Conservation (phyloP, 2,329 filamentous ascomycete genomes). For the Aspergillus terreus region DNA sequence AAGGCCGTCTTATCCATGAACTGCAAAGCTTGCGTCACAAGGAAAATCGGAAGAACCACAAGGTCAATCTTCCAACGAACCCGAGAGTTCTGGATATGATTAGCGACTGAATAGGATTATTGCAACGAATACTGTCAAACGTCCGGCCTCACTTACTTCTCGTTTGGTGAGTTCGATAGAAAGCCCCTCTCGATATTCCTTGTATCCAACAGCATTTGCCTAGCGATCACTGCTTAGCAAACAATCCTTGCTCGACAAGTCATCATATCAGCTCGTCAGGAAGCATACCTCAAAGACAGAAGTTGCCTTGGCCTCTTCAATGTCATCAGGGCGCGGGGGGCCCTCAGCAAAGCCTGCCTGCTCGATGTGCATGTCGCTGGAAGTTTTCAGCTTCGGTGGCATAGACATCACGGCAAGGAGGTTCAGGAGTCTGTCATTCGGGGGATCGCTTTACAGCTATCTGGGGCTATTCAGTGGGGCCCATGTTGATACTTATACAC, state of each 20-base stretch:
- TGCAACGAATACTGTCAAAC: too few species aligned
- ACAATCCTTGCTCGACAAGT: neutral
- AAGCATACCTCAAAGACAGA: too few species aligned
- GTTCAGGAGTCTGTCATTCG: too few species aligned
- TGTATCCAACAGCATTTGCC: neutral
- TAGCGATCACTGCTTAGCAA: neutral
- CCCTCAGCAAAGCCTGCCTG: neutral
- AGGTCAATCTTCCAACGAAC: constrained; percentile 9
- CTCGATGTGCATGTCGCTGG: neutral
- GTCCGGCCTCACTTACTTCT: neutral
- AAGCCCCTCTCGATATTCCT: neutral
- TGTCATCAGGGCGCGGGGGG: too few species aligned
- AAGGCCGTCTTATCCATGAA: constrained; percentile 12
- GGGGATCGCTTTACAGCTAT: too few species aligned
- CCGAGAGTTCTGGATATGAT: neutral
- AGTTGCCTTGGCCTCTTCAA: too few species aligned
- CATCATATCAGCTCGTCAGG: too few species aligned
- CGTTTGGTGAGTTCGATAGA: neutral
- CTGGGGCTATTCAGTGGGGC: too few species aligned
- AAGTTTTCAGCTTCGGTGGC: too few species aligned
- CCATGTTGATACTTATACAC: too few species aligned
- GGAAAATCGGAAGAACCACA: constrained; percentile 10
- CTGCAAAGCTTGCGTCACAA: constrained; percentile 11
- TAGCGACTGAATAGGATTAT: too few species aligned
- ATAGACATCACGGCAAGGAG: too few species aligned